Evolutionary conservation across 371 early-diverging fungal species (phyloP).

Genomic region (Mortierella polycephala): DNA sequence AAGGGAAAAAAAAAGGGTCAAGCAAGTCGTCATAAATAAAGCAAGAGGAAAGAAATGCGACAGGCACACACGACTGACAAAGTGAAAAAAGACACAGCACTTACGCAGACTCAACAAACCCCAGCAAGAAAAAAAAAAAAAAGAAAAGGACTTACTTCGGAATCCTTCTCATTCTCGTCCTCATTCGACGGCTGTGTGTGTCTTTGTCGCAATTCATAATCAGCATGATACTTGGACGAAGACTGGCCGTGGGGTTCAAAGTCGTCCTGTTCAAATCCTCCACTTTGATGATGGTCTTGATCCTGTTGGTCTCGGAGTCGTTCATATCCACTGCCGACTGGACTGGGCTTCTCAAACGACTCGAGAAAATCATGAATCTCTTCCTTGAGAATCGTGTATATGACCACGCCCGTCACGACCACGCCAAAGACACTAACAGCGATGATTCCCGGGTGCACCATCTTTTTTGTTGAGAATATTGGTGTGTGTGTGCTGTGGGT

Average conservation of each 20-base stretch:
- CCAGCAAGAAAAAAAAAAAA: neutral
- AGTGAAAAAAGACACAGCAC: neutral
- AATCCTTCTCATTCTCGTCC: conserved; percentile 20
- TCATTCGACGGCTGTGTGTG: conserved; percentile 6
- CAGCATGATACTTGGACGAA: conserved; percentile 17
- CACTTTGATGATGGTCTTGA: neutral
- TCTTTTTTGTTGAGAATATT: neutral
- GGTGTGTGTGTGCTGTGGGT: too few relatives aligned
- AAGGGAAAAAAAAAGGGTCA: conserved; percentile 14
- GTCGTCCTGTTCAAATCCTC: conserved; percentile 7
- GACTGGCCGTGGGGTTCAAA: conserved; percentile 8
- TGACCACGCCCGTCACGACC: conserved; percentile 39
- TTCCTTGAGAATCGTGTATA: conserved; percentile 38
- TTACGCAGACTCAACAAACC: neutral
- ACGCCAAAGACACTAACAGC: conserved; percentile 33
- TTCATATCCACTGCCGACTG: conserved; percentile 1
- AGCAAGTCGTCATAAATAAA: neutral
- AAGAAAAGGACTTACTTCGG: conserved; percentile 26
- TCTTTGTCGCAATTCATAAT: conserved; percentile 42
- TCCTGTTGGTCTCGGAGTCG: conserved; percentile 2
- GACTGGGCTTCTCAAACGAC: conserved; percentile 22
- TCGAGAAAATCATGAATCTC: conserved; percentile 20
- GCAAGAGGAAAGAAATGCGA: neutral
- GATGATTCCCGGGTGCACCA: conserved; percentile 48
- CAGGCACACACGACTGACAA: neutral